Base-by-base conservation (phyloP, 257 asterid genomes). In the Lycium ferocissimum region DNA sequence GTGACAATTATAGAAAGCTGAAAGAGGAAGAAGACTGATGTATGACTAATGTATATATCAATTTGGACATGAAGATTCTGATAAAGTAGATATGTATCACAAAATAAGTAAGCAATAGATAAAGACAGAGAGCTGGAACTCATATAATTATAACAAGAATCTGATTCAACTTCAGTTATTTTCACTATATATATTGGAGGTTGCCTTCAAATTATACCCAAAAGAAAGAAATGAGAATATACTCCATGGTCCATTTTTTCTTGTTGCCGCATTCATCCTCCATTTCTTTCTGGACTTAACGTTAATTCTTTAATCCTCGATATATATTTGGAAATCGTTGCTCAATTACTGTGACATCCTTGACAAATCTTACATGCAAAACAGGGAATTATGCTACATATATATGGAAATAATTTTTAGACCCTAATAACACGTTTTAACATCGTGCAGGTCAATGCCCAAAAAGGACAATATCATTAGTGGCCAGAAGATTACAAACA, bases 141-240 rank as follows among this genome's bases (percentile, higher is more conserved):
- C 82, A 76, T 26, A 76, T 8, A 15, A 20, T 26, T 9, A 67
- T 45, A 73, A 75, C 38, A 76, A 76, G 82, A 76, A 76, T 76
- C 82, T 76, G 63, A 76, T 76, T 76, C 82, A 76, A 26, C 63
- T 76, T 72, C 33, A 72, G 81, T 14, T 20, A 47, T 49, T 72
- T 72, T 75, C 81, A 75, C 61, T 6, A 26, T 13, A 5, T 51
- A 51, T 76, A 51, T 76, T 51, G 47, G 82, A 76, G 47, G 82
- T 76, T 26, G 82, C 47, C 82, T 76, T 76, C 65, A 53, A 76
- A 51, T 75, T 75, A 76, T 76, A 76, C 38, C 43, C 47, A 76
- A 26, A 76, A 53, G 7, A 20, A 26, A 26, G 65, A 53, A 76
- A 76, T 76, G 63, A 76, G 33, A 76, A 76, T 53, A 76, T 53